phyloP scores from a whole-genome alignment of 2,329 filamentous ascomycete species.

The Fusarium miscanthi region DNA sequence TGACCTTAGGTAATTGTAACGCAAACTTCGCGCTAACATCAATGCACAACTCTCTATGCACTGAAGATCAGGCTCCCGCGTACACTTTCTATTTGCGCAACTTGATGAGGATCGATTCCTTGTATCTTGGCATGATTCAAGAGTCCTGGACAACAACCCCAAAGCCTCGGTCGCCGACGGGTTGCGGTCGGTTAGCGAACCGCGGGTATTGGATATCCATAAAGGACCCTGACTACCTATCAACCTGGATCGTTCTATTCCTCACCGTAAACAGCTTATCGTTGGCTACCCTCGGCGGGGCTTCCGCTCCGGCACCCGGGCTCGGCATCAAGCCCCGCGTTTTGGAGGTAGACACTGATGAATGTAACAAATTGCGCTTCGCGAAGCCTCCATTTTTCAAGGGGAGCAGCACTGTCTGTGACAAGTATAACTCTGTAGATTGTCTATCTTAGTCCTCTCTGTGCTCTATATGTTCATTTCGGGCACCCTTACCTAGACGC shows the following conservation, averaged over 20 bases:
- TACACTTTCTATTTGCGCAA: background rate
- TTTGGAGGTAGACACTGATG: background rate
- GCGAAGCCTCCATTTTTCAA: background rate
- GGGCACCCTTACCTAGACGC: conserved; percentile 42
- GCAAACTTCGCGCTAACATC: background rate
- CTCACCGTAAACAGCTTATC: background rate
- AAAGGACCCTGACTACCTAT: conserved; percentile 6
- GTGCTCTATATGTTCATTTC: conserved; percentile 18
- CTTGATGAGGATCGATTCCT: background rate
- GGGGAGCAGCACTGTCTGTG: background rate
- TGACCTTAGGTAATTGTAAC: conserved; percentile 4
- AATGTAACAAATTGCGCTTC: too few relatives aligned
- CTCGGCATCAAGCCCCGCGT: conserved; percentile 27
- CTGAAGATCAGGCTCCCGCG: conserved; percentile 2
- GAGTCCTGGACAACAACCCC: background rate
- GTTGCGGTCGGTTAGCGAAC: conserved; percentile 40
- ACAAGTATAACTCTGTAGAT: background rate
- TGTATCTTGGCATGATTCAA: conserved; percentile 23
- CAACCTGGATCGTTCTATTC: conserved; percentile 1
- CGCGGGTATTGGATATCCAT: conserved; percentile 12
- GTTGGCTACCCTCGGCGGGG: conserved; percentile 10
- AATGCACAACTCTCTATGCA: background rate
- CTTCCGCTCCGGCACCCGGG: conserved; percentile 37
- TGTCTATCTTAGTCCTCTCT: background rate
- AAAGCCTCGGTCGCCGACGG: conserved; percentile 36